Conservation (phyloP, 1,284 basidiomycete genomes). For the Volvariella volvacea region DNA sequence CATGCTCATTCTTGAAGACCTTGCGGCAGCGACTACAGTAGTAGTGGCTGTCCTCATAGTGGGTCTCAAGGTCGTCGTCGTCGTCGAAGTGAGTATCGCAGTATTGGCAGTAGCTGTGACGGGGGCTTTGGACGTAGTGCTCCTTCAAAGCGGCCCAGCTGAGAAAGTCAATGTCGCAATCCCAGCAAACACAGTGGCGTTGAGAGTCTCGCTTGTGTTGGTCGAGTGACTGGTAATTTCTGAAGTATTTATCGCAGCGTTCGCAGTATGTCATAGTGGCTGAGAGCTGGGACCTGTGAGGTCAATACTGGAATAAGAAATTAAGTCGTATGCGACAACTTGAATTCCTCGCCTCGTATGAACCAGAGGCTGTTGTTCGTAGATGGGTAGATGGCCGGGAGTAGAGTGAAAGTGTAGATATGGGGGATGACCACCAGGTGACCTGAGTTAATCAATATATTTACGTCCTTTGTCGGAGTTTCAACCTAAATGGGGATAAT, state of each 20-base stretch:
- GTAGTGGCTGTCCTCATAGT: slow-evolving; percentile 28
- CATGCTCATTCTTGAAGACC: slow-evolving; percentile 30
- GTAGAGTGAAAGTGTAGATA: too few relatives aligned
- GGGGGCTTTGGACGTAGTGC: slow-evolving; percentile 31
- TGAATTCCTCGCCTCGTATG: too few relatives aligned
- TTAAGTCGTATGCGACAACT: too few relatives aligned
- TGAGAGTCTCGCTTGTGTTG: slow-evolving; percentile 16
- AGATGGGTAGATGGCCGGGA: too few relatives aligned
- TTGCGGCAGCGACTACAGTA: slow-evolving; percentile 33
- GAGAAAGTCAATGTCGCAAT: slow-evolving; percentile 29
- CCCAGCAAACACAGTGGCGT: slow-evolving; percentile 24
- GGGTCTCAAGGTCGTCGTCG: slow-evolving; percentile 19
- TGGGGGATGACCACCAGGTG: too few relatives aligned
- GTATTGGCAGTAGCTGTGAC: slow-evolving; percentile 35
- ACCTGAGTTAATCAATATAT: too few relatives aligned
- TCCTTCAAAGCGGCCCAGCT: slow-evolving; percentile 22
- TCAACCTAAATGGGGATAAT: too few relatives aligned
- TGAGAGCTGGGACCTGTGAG: too few relatives aligned
- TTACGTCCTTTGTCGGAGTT: too few relatives aligned
- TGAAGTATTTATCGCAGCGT: slow-evolving; percentile 15
- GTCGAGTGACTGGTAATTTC: slow-evolving; percentile 7
- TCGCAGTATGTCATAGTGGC: slow-evolving; percentile 13
- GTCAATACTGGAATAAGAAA: too few relatives aligned
- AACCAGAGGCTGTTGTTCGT: too few relatives aligned
- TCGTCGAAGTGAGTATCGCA: slow-evolving; percentile 32